These are phyloP conservation scores for Cyberlindnera misumaiensis DNA, from an alignment of 805 yeast genomes.

Conservation along the genomic window DNA sequence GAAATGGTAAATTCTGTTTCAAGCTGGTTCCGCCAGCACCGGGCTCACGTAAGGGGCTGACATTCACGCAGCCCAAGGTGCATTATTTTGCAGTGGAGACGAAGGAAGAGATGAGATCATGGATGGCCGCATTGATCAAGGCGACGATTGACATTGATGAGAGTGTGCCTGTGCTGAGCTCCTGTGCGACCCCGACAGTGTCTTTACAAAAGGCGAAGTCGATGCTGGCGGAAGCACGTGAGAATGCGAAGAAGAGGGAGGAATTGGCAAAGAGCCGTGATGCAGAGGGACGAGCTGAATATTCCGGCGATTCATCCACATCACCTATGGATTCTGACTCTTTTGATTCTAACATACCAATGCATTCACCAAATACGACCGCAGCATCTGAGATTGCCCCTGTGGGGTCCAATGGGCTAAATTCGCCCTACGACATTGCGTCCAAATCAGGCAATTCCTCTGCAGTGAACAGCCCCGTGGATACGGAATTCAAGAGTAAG, in stretches of 20 bases:
- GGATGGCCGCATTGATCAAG: conserved; percentile 93
- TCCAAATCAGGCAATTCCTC: conserved; percentile 30
- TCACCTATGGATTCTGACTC: conserved; percentile 24
- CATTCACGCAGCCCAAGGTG: conserved; percentile 92
- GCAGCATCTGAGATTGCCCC: conserved; percentile 35
- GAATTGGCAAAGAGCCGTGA: conserved; percentile 16
- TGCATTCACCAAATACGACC: conserved; percentile 27
- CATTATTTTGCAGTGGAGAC: conserved; percentile 95
- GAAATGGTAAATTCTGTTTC: conserved; percentile 90
- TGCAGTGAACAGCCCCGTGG: conserved; percentile 13
- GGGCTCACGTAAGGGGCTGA: conserved; percentile 89
- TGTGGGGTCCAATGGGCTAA: conserved; percentile 39
- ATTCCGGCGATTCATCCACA: conserved; percentile 23
- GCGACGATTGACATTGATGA: conserved; percentile 97
- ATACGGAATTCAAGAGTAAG: conserved; percentile 18
- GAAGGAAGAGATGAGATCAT: conserved; percentile 82
- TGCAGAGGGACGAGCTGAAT: conserved; percentile 10
- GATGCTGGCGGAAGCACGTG: conserved; percentile 74
- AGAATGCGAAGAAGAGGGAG: conserved; percentile 55
- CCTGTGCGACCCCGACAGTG: conserved; percentile 94
- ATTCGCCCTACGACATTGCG: conserved; percentile 63
- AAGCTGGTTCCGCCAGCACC: conserved; percentile 96
- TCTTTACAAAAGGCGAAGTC: conserved; percentile 83
- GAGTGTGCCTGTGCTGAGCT: conserved; percentile 80
- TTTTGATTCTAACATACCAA: conserved; percentile 21